phyloP scores from a whole-genome alignment of 169 alveolate species.

The Miamiensis avidus region DNA sequence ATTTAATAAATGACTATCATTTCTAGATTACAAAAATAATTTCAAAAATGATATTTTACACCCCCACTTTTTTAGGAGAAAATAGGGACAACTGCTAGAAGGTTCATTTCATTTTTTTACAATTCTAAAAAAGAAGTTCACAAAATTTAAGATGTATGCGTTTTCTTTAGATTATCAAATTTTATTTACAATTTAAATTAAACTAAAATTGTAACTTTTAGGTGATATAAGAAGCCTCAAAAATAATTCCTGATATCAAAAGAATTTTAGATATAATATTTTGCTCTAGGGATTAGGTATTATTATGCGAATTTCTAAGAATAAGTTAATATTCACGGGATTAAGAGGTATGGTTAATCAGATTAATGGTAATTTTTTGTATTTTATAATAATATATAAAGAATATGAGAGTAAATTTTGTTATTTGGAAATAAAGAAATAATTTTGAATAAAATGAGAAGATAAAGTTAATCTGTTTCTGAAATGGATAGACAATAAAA shows the following conservation, averaged over 20 bases:
- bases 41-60: too few relatives aligned
- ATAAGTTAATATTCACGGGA: slow-evolving; percentile 14
- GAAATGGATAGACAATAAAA: not conserved
- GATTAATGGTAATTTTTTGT: slow-evolving; percentile 6
- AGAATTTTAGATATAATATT: slow-evolving; percentile 16
- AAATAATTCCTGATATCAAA: slow-evolving; percentile 15
- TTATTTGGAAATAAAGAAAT: not conserved
- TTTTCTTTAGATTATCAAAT: not conserved
- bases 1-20: too few relatives aligned
- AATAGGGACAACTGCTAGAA: slow-evolving; percentile 22
- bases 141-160: not conserved
- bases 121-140: slow-evolving; percentile 1
- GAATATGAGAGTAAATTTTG: not conserved
- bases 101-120: slow-evolving; percentile 7
- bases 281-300: slow-evolving; percentile 12
- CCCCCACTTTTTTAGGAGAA: too few relatives aligned
- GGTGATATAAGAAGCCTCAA: not conserved
- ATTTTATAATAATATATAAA: too few relatives aligned
- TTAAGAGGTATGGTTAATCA: slow-evolving; percentile 16
- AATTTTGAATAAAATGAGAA: not conserved
- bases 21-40: too few relatives aligned
- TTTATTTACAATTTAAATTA: not conserved
- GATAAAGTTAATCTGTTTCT: too few relatives aligned
- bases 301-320: slow-evolving; percentile 8
- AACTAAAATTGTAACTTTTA: not conserved